phyloP scores from a whole-genome alignment of 768 basidiomycete genomes.

The Mycena haematopus region DNA sequence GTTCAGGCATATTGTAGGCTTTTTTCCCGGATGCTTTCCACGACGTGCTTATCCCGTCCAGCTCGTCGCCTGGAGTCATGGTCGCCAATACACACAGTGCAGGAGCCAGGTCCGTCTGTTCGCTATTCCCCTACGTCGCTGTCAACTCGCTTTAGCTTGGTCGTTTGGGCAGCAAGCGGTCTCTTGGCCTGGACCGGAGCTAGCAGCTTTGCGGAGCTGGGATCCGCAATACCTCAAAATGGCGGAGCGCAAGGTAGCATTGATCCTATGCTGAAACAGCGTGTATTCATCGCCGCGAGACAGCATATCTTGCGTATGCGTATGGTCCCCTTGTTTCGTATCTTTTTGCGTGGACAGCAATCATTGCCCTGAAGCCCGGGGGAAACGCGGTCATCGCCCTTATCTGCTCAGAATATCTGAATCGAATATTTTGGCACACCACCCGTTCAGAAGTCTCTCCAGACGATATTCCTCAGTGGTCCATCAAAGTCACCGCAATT shows the following conservation, averaged over 20 bases:
- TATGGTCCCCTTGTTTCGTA: slow-evolving; percentile 89
- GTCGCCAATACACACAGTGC: slow-evolving; percentile 89
- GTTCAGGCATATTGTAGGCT: slow-evolving; percentile 90
- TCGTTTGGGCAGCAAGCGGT: slow-evolving; percentile 86
- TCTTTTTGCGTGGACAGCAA: slow-evolving; percentile 94
- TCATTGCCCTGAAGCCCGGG: slow-evolving; percentile 86
- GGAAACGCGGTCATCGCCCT: slow-evolving; percentile 85
- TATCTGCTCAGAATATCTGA: slow-evolving; percentile 92
- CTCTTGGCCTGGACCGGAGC: slow-evolving; percentile 94
- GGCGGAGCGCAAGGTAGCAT: slow-evolving; percentile 58
- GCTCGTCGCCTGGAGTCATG: slow-evolving; percentile 92
- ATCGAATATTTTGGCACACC: slow-evolving; percentile 83
- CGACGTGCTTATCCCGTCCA: slow-evolving; percentile 35
- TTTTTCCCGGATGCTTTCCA: neutral
- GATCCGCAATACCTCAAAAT: slow-evolving; percentile 84
- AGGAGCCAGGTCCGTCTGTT: slow-evolving; percentile 55
- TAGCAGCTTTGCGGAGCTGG: slow-evolving; percentile 92
- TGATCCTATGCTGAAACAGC: neutral
- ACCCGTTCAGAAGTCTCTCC: slow-evolving; percentile 75
- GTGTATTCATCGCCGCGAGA: neutral
- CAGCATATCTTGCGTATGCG: slow-evolving; percentile 84
- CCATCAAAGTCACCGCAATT: slow-evolving; percentile 86
- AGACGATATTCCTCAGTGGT: slow-evolving; percentile 86
- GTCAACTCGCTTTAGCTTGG: slow-evolving; percentile 52
- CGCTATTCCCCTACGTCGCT: too few species aligned